Conservation (phyloP, 148 eudicot species). For the Euryodendron excelsum region DNA sequence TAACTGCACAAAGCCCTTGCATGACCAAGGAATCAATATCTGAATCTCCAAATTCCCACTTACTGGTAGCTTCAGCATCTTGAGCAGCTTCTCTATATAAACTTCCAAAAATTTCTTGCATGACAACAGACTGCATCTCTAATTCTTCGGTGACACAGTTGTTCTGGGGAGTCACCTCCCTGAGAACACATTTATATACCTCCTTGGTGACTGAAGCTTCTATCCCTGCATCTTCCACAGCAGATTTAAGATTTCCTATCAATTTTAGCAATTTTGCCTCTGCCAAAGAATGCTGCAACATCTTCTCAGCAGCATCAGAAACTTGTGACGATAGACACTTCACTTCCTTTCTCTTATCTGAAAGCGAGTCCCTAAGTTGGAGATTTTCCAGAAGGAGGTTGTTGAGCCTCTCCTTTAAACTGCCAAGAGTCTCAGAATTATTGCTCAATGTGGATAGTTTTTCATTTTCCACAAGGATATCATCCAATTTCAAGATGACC, state of each 20-base stretch:
- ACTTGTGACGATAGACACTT: slow-evolving; percentile 41
- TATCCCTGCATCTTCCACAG: slow-evolving; percentile 38
- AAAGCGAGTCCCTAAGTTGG: slow-evolving; percentile 45
- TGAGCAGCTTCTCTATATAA: slow-evolving; percentile 34
- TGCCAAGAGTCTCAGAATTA: slow-evolving; percentile 15
- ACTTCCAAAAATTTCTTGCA: slow-evolving; percentile 37
- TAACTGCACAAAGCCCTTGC: slow-evolving; percentile 48
- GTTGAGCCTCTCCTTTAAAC: slow-evolving; percentile 42
- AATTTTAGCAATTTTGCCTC: slow-evolving; percentile 43
- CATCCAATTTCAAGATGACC: slow-evolving; percentile 57
- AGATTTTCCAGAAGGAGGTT: slow-evolving; percentile 57
- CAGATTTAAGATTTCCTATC: slow-evolving; percentile 32
- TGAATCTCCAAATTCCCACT: slow-evolving; percentile 40
- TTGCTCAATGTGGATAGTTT: slow-evolving; percentile 38
- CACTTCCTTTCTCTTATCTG: slow-evolving; percentile 42
- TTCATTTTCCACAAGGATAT: slow-evolving; percentile 48
- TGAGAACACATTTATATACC: slow-evolving; percentile 46
- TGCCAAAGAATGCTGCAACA: slow-evolving; percentile 31
- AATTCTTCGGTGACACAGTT: slow-evolving; percentile 38
- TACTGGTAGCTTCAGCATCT: slow-evolving; percentile 26
- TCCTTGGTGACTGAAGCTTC: slow-evolving; percentile 51
- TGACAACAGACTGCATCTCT: slow-evolving; percentile 26
- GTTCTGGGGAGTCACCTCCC: slow-evolving; percentile 31
- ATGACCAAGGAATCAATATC: slow-evolving; percentile 36
- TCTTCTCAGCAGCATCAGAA: slow-evolving; percentile 44